Evolutionary conservation across 805 yeast genomes (phyloP), one percentile per base, ranked within the genome.

Genomic region (Metschnikowia peoriensis): DNA sequence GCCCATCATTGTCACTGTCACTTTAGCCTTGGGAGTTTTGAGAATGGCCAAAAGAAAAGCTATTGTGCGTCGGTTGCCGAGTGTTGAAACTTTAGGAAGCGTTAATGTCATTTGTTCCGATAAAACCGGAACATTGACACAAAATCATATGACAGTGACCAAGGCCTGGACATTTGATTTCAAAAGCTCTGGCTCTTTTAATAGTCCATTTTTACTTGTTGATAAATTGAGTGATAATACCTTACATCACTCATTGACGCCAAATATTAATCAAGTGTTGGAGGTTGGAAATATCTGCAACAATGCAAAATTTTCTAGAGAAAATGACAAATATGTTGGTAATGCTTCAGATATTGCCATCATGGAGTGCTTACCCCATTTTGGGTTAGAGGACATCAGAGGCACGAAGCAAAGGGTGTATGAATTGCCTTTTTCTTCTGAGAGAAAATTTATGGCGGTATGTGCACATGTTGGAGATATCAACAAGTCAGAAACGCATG

Each of bases 1-100:
- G 60, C 99, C 99, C 0, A 94, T 94, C 63, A 94, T 94, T 67
- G 99, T 94, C 40, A 93, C 99, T 6, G 99, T 94, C 9, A 94
- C 99, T 0, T 76, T 94, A 57, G 99, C 99, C 0, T 76, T 94
- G 22, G 99, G 99, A 46, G 99, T 94, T 42, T 76, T 94, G 60
- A 80, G 98, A 72, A 94, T 94, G 99, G 97, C 99, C 6, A 84
- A 83, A 49, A 86, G 91, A 61, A 88, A 87, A 63, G 99, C 98
- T 2, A 94, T 94, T 66, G 97, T 94, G 48, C 88, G 92, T 65
- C 82, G 97, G 61, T 76, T 94, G 57, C 98, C 99, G 15, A 85
- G 94, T 61, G 99, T 94, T 29, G 97, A 92, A 70, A 92, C 97
- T 8, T 79, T 92, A 57, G 97, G 97, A 6, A 88, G 96, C 44